A percentile compares a stretch with the other conserved stretches of the same genome.
Evolutionary conservation across 768 basidiomycete genomes (phyloP).

Genomic region (Butyriboletus loyo): DNA sequence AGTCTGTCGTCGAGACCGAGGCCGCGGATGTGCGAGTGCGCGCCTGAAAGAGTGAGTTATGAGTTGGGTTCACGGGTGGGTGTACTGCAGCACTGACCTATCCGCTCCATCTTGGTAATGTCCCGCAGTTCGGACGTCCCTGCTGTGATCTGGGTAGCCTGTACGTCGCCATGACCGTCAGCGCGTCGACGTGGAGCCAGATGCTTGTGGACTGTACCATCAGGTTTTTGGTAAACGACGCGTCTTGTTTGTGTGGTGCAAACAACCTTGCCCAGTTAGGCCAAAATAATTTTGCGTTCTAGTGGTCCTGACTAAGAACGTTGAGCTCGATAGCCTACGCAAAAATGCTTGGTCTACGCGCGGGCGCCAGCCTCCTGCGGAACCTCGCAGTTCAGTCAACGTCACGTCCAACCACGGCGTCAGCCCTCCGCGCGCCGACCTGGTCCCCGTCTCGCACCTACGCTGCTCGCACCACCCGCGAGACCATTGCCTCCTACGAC

Average conservation of each 20-base stretch:
- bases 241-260: conserved; percentile 34
- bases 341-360: conserved; percentile 13
- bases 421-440: conserved; percentile 10
- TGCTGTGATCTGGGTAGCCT: conserved; percentile 74
- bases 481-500: conserved; percentile 33
- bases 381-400: conserved; percentile 5
- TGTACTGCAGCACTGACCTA: conserved; percentile 47
- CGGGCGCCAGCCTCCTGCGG: conserved; percentile 11
- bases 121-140: conserved; percentile 79
- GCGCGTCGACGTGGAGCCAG: not conserved
- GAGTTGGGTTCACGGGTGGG: not conserved
- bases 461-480: conserved; percentile 33
- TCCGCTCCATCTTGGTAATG: conserved; percentile 91
- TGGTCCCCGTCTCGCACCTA: conserved; percentile 27
- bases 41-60: conserved; percentile 45
- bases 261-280: no score
- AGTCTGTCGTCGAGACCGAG: conserved; percentile 90
- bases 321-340: not conserved
- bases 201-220: conserved; percentile 26
- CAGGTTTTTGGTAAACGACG: conserved; percentile 16
- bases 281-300: conserved; percentile 24
- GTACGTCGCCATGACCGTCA: conserved; percentile 6
- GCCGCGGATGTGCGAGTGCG: conserved; percentile 93
- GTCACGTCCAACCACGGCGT: not conserved
- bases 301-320: not conserved